Evolutionary conservation across 768 basidiomycete genomes (phyloP), one percentile per base, ranked within the genome.

Genomic region (Leucocoprinus leucothites): DNA sequence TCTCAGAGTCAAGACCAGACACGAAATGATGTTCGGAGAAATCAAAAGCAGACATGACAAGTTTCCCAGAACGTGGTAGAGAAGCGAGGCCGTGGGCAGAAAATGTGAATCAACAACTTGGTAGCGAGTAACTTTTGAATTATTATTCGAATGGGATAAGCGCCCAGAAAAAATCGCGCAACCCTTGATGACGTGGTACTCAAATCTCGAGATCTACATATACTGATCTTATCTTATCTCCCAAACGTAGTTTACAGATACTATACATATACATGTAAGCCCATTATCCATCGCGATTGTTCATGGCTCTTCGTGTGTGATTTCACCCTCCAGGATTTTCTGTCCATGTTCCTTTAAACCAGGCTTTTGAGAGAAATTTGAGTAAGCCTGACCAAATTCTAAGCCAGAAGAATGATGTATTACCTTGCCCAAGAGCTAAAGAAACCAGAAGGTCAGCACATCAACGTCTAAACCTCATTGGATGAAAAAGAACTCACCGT

Each of bases 301-400:
- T 69, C 65, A 44, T 74, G 58, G 38, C 38, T 38, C 38, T 4
- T 71, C 71, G 44, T 74, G 66, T 2, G 72, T 62, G 4, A 69
- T 73, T 56, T 76, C 69, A 18, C 84, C 84, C 22, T 76, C 73
- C 25, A 85, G 71, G 22, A 85, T 82, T 48, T 74, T 68, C 58
- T 78, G 67, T 0, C 82, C 83, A 41, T 83, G 75, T 49, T 81
- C 75, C 61, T 82, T 84, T 54, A 79, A 62, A 8, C 69, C 68
- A 16, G 76, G 56, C 66, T 78, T 44, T 18, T 41, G 18, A 47
- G 19, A 41, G 31, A 1, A 9, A 24, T 28, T 40, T 22, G 16
- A 44, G 18, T 22, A 19, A 24, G 34, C 28, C 19, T 13, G n/a
- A n/a, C n/a, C n/a, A 16, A 6, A 21, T 22, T 44, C 47, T 8